Percentiles rank a stretch among this genome's conserved stretches.
Conservation (phyloP, 345 rosid genomes). For the Kernera saxatilis region DNA sequence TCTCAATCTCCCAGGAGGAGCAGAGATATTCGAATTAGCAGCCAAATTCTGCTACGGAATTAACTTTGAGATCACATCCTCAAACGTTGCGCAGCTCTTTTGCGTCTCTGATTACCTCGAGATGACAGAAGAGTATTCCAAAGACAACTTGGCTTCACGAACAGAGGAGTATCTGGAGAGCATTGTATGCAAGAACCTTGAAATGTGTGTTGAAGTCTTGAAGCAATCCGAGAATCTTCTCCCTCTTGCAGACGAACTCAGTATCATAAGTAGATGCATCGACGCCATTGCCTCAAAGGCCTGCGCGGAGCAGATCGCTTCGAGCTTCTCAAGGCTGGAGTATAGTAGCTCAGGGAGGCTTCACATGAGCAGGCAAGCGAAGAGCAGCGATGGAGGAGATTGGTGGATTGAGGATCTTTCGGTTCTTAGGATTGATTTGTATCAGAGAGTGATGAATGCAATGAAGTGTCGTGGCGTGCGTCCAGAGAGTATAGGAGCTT, state of each 20-base stretch:
- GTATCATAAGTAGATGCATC: slow-evolving; percentile 67
- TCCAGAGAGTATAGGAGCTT: slow-evolving; percentile 91
- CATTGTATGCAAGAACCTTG: slow-evolving; percentile 82
- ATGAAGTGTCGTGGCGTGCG: slow-evolving; percentile 97
- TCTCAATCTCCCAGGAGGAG: slow-evolving; percentile 86
- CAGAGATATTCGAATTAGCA: slow-evolving; percentile 76
- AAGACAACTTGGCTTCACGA: slow-evolving; percentile 81
- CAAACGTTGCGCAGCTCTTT: slow-evolving; percentile 80
- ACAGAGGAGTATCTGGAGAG: slow-evolving; percentile 85
- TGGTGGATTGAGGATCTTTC: slow-evolving; percentile 99
- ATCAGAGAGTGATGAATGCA: slow-evolving; percentile 74
- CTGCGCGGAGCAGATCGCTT: slow-evolving; percentile 87
- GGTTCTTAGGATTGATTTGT: slow-evolving; percentile 72
- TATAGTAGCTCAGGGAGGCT: slow-evolving; percentile 98
- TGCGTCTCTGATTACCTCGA: slow-evolving; percentile 92
- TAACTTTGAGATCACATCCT: slow-evolving; percentile 81
- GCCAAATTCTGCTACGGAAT: slow-evolving; percentile 94
- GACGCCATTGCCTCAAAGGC: slow-evolving; percentile 94
- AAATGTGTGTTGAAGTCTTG: slow-evolving; percentile 80
- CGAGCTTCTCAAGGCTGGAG: slow-evolving; percentile 91
- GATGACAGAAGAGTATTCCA: slow-evolving; percentile 86
- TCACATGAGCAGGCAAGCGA: slow-evolving; percentile 83
- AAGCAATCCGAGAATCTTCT: slow-evolving; percentile 84
- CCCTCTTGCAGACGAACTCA: slow-evolving; percentile 92
- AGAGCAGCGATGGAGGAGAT: slow-evolving; percentile 57